These are phyloP conservation scores for Xerocomus spinulosus DNA, from an alignment of 768 basidiomycete species.

Conservation along the genomic window DNA sequence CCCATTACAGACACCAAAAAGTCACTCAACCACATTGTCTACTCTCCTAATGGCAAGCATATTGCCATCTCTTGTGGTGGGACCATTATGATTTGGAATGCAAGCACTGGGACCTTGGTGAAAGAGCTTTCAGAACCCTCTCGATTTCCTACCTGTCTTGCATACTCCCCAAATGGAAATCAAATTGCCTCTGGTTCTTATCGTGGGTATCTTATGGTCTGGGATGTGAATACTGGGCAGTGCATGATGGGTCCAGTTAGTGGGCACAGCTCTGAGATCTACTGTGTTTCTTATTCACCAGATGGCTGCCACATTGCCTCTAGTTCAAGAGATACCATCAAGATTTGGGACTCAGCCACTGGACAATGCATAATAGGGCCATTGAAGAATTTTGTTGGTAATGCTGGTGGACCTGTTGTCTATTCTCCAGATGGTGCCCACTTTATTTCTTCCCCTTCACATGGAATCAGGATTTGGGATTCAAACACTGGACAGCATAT, in stretches of 20 bases:
- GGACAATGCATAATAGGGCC: constrained; percentile 3
- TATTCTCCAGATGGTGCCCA: constrained; percentile 23
- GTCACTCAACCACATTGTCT: too few relatives aligned
- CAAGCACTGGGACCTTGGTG: too few relatives aligned
- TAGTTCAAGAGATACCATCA: constrained; percentile 17
- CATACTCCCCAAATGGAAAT: constrained; percentile 9
- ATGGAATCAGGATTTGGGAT: too few relatives aligned
- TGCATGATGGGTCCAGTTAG: constrained; percentile 7
- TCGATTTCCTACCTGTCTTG: too few relatives aligned
- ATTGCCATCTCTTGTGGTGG: too few relatives aligned
- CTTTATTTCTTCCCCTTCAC: constrained; percentile 26
- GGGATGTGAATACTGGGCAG: constrained; percentile 9
- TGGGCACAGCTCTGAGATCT: not conserved
- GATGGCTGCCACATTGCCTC: constrained; percentile 16
- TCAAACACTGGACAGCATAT: constrained; percentile 8
- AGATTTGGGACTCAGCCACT: constrained; percentile 17
- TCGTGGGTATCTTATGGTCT: constrained; percentile 10
- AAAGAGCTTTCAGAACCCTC: too few relatives aligned
- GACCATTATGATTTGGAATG: too few relatives aligned
- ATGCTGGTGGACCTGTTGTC: constrained; percentile 14
- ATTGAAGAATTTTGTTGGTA: constrained; percentile 8
- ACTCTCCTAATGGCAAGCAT: too few relatives aligned
- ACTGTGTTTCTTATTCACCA: constrained; percentile 23
- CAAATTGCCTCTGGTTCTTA: constrained; percentile 20
- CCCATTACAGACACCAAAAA: too few relatives aligned